These are phyloP conservation scores for Fraxinus quadrangulata DNA, from an alignment of 257 asterid genomes.

Conservation along the genomic window DNA sequence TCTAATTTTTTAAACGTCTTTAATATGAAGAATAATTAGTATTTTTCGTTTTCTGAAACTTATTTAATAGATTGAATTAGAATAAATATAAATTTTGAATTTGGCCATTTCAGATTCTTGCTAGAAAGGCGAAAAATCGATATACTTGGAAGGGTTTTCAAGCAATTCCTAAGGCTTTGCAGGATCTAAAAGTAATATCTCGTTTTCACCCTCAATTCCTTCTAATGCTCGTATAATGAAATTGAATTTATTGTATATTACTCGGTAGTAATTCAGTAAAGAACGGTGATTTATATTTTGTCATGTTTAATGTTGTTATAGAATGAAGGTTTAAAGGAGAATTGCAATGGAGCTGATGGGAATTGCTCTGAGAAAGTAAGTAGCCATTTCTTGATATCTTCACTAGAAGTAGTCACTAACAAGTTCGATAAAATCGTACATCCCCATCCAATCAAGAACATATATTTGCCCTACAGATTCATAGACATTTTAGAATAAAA, in stretches of 20 bases:
- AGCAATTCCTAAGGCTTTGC: slow-evolving; percentile 75
- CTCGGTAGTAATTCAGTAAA: neutral
- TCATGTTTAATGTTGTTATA: slow-evolving; percentile 26
- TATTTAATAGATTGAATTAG: slow-evolving; percentile 1
- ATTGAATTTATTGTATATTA: neutral
- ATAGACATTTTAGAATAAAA: neutral
- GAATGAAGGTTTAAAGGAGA: slow-evolving; percentile 74
- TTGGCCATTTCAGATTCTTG: slow-evolving; percentile 59
- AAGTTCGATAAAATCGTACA: neutral
- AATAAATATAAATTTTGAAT: slow-evolving; percentile 7
- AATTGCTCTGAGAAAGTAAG: slow-evolving; percentile 60
- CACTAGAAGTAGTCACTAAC: neutral
- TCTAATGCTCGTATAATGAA: neutral
- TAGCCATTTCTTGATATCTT: slow-evolving; percentile 8
- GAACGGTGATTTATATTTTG: neutral
- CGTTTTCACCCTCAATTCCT: neutral
- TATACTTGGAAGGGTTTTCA: slow-evolving; percentile 94
- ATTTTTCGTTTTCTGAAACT: neutral
- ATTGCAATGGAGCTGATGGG: slow-evolving; percentile 48
- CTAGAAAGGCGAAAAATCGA: slow-evolving; percentile 79
- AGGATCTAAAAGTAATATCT: slow-evolving; percentile 58
- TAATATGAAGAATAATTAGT: neutral
- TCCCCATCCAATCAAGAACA: neutral
- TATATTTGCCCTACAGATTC: neutral
- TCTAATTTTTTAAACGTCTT: neutral